phyloP scores from a whole-genome alignment of 1,139 yeast genomes.

The Citeromyces hawaiiensis region DNA sequence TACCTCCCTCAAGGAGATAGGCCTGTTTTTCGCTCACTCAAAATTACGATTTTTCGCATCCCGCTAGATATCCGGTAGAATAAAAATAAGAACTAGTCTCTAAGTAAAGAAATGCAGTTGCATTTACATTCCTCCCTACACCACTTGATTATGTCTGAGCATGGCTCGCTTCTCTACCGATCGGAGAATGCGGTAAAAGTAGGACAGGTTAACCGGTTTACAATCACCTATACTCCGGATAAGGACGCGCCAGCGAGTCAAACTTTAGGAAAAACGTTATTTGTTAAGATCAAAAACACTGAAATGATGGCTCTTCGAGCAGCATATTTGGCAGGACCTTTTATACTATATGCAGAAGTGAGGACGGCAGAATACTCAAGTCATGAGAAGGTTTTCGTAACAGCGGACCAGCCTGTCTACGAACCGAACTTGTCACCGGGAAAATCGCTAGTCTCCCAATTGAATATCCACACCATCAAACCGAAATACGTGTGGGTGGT shows the following conservation, averaged over 20 bases:
- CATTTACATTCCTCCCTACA: not conserved
- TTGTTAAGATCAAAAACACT: slow-evolving; percentile 59
- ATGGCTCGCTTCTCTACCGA: slow-evolving; percentile 1
- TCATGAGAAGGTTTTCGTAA: slow-evolving; percentile 34
- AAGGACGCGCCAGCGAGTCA: slow-evolving; percentile 6
- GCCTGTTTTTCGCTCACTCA: too few species aligned
- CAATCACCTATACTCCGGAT: slow-evolving; percentile 14
- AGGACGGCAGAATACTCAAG: slow-evolving; percentile 51
- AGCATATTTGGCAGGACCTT: slow-evolving; percentile 86
- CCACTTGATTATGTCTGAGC: not conserved
- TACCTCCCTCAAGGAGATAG: too few species aligned
- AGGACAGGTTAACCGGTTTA: slow-evolving; percentile 41
- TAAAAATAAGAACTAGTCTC: too few species aligned
- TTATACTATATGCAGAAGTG: slow-evolving; percentile 75
- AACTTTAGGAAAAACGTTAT: slow-evolving; percentile 20
- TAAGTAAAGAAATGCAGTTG: too few species aligned
- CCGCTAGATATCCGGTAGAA: too few species aligned
- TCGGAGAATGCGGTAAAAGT: slow-evolving; percentile 24
- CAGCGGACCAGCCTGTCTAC: slow-evolving; percentile 45
- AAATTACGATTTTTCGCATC: too few species aligned
- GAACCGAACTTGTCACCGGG: slow-evolving; percentile 45
- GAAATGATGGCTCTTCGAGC: slow-evolving; percentile 74
- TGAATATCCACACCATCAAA: slow-evolving; percentile 34
- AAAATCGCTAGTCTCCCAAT: slow-evolving; percentile 30
- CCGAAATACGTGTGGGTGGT: slow-evolving; percentile 59